phyloP scores from a whole-genome alignment of 139 green algal genomes.

The Tetradesmus obliquus region DNA sequence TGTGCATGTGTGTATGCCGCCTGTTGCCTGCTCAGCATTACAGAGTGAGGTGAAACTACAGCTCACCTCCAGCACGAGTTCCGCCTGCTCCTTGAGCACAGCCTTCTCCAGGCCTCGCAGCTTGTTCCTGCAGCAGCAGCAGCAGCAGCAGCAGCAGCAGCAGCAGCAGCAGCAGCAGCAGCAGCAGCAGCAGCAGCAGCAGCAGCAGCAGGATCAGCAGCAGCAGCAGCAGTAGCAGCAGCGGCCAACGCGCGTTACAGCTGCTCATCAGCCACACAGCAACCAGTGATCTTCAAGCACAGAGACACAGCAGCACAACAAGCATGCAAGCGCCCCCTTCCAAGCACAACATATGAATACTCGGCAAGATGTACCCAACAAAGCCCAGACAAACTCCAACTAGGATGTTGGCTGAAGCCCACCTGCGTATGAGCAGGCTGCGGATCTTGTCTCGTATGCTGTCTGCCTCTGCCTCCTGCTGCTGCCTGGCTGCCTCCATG shows the following conservation, averaged over 20 bases:
- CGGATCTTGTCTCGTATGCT: not conserved
- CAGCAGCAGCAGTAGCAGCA: not conserved
- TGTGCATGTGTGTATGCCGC: not conserved
- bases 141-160: conserved; percentile 39
- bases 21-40: not conserved
- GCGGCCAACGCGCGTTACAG: too few species aligned
- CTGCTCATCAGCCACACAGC: too few species aligned
- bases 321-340: not conserved
- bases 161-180: conserved; percentile 12
- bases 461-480: not conserved
- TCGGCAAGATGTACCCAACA: not conserved
- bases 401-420: not conserved
- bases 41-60: not conserved
- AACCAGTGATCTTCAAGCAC: too few species aligned
- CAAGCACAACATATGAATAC: not conserved
- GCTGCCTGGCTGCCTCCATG: not conserved
- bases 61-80: conserved; percentile 25
- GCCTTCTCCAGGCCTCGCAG: not conserved
- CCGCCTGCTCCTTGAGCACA: conserved; percentile 6
- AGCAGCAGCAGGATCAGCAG: not conserved
- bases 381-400: not conserved
- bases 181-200: not conserved
- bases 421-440: not conserved
- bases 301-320: too few species aligned
- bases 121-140: conserved; percentile 38